phyloP scores from a whole-genome alignment of 495 filamentous ascomycete genomes.

The Immersiella caudata region DNA sequence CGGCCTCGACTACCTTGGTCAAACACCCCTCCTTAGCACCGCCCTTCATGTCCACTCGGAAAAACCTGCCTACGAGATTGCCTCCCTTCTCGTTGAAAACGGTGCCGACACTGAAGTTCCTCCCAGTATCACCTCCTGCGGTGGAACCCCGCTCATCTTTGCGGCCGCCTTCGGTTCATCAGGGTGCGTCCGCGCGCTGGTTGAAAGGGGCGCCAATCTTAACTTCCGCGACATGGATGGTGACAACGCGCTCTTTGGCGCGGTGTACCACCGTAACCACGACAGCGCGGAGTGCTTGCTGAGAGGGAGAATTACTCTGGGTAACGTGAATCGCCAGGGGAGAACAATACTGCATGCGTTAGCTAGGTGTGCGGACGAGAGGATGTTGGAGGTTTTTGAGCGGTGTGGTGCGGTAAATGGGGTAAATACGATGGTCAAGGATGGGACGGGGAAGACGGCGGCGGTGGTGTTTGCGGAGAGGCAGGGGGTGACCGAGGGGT shows the following conservation, averaged over 20 bases:
- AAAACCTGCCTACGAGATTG: not conserved
- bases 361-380: slow-evolving; percentile 2
- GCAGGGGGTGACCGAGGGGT: not conserved
- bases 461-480: slow-evolving; percentile 10
- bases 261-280: not conserved
- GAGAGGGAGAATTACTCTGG: slow-evolving; percentile 15
- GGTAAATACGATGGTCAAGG: not conserved
- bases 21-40: not conserved
- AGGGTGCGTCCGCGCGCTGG: slow-evolving; percentile 8
- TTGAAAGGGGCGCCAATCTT: not conserved
- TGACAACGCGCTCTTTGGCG: not conserved
- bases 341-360: slow-evolving; percentile 1
- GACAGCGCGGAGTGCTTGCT: not conserved
- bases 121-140: slow-evolving; percentile 41
- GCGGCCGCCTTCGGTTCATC: slow-evolving; percentile 14
- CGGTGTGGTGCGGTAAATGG: not conserved
- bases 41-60: not conserved
- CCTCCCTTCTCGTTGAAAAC: not conserved
- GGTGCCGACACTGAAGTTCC: slow-evolving; percentile 40
- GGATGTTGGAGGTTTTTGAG: slow-evolving; percentile 10
- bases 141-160: slow-evolving; percentile 36
- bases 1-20: not conserved
- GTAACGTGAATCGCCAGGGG: not conserved
- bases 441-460: slow-evolving; percentile 5
- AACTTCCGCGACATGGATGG: not conserved